These are phyloP conservation scores for Fonsecaea multimorphosa DNA, from an alignment of 2,329 filamentous ascomycete genomes.

Conservation along the genomic window DNA sequence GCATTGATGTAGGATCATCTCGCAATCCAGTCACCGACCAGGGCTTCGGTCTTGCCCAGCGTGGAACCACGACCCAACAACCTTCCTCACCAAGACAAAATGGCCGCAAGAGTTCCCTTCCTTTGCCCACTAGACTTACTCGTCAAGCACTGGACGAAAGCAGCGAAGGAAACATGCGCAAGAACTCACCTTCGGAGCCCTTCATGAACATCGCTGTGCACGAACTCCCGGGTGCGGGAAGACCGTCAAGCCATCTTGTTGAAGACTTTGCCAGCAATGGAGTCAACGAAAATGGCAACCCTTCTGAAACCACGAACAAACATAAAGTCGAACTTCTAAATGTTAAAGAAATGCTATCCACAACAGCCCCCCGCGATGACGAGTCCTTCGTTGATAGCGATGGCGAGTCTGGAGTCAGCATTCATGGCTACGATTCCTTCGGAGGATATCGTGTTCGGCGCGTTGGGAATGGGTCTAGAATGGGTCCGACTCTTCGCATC, in stretches of 20 bases:
- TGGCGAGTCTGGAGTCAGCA: constrained; percentile 10
- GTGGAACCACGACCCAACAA: not conserved
- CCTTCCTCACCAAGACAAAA: not conserved
- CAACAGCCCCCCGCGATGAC: constrained; percentile 19
- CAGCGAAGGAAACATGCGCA: not conserved
- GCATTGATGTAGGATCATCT: not conserved
- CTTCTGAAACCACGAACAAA: not conserved
- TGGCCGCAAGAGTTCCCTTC: constrained; percentile 30
- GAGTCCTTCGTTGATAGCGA: constrained; percentile 19
- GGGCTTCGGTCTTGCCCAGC: not conserved
- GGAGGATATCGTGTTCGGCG: constrained; percentile 33
- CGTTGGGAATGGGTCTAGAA: constrained; percentile 16
- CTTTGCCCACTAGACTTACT: constrained; percentile 20
- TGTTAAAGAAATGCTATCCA: constrained; percentile 26
- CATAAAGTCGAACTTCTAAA: constrained; percentile 7
- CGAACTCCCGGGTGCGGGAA: not conserved
- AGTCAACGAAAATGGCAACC: not conserved
- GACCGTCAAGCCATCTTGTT: not conserved
- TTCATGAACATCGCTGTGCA: not conserved
- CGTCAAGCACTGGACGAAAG: not conserved
- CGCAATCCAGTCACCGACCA: not conserved
- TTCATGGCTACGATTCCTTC: constrained; percentile 30
- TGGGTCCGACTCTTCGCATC: constrained; percentile 36
- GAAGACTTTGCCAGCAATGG: not conserved
- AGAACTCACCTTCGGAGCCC: not conserved